Percentiles rank a stretch among this genome's conserved stretches.
These are phyloP conservation scores for Fusarium dimerum DNA, from an alignment of 2,329 filamentous ascomycete species.

Conservation along the genomic window DNA sequence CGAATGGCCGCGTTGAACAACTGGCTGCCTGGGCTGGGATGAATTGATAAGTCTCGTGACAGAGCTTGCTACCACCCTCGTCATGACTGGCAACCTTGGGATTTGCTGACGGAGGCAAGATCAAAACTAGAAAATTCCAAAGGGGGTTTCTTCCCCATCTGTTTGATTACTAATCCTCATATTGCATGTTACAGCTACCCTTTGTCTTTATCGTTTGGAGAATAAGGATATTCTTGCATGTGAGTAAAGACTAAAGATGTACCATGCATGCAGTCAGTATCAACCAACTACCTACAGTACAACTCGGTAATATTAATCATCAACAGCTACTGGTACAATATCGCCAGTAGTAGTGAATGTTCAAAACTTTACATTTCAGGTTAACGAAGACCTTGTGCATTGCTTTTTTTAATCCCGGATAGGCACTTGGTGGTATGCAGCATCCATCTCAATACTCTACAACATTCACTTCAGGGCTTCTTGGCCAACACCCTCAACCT, in stretches of 20 bases:
- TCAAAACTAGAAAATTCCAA: conserved; percentile 26
- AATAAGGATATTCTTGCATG: too few relatives aligned
- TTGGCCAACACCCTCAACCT: conserved; percentile 51
- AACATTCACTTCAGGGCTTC: conserved; percentile 31
- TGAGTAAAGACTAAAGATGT: too few relatives aligned
- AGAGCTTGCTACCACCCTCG: not conserved
- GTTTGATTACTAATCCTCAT: conserved; percentile 24
- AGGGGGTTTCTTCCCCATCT: not conserved
- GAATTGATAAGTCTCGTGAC: not conserved
- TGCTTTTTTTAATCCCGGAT: too few relatives aligned
- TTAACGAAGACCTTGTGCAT: too few relatives aligned
- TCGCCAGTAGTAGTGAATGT: too few relatives aligned
- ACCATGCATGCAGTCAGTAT: too few relatives aligned
- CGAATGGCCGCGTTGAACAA: not conserved
- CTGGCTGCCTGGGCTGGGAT: not conserved
- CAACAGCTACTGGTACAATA: not conserved
- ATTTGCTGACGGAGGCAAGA: conserved; percentile 16
- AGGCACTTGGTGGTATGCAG: not conserved
- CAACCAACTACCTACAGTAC: too few relatives aligned
- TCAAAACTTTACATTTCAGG: too few relatives aligned
- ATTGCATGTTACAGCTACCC: too few relatives aligned
- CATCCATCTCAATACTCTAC: not conserved
- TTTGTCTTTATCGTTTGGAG: not conserved
- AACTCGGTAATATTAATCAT: too few relatives aligned
- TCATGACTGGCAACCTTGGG: not conserved